These are phyloP conservation scores for Penicillium flavigenum DNA, from an alignment of 495 filamentous ascomycete species.

Conservation along the genomic window DNA sequence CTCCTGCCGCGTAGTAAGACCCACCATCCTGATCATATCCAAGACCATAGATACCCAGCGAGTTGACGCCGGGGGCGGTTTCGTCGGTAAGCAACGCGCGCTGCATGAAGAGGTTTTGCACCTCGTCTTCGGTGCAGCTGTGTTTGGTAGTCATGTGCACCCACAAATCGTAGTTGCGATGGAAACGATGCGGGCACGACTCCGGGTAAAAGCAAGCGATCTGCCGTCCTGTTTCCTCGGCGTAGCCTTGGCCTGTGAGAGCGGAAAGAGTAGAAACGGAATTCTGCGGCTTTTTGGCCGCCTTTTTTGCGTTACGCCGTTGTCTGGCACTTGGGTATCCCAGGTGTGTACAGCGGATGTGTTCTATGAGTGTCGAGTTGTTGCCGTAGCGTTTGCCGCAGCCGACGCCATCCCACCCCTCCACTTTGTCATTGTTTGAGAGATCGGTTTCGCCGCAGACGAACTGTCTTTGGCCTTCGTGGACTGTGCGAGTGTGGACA, in stretches of 20 bases:
- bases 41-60: slow-evolving; percentile 47
- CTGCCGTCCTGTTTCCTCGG: slow-evolving; percentile 50
- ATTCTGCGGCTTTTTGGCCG: slow-evolving; percentile 26
- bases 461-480: slow-evolving; percentile 65
- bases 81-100: slow-evolving; percentile 40
- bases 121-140: slow-evolving; percentile 47
- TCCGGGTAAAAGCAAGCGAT: slow-evolving; percentile 53
- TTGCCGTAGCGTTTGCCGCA: slow-evolving; percentile 68
- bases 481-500: slow-evolving; percentile 71
- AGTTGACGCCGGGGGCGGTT: slow-evolving; percentile 28
- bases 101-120: slow-evolving; percentile 48
- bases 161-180: slow-evolving; percentile 64
- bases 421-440: slow-evolving; percentile 53
- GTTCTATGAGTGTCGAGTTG: slow-evolving; percentile 75
- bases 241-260: slow-evolving; percentile 63
- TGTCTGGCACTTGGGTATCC: slow-evolving; percentile 50
- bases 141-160: slow-evolving; percentile 62
- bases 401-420: slow-evolving; percentile 63
- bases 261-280: slow-evolving; percentile 38
- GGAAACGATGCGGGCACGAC: slow-evolving; percentile 61
- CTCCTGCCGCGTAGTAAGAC: slow-evolving; percentile 10
- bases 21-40: slow-evolving; percentile 35
- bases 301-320: slow-evolving; percentile 39
- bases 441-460: slow-evolving; percentile 71
- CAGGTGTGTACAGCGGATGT: slow-evolving; percentile 74